Percentiles rank a stretch among this genome's conserved stretches.
Evolutionary conservation across 192 early-diverging fungal genomes (phyloP).

Genomic region (Lobosporangium transversale): DNA sequence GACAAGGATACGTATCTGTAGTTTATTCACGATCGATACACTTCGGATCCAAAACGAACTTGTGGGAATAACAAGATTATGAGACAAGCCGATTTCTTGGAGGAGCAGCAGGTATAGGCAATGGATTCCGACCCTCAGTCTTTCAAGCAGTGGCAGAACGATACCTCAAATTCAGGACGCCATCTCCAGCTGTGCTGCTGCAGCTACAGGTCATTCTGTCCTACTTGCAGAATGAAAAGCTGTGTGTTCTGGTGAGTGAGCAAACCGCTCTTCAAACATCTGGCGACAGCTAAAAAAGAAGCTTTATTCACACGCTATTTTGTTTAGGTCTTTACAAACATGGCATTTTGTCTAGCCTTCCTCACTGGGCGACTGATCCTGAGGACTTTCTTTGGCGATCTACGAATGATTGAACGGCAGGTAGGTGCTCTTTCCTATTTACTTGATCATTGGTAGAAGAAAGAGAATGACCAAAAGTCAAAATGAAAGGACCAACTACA

Average conservation of each 20-base stretch:
- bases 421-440: conserved; percentile 14
- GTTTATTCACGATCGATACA: background rate
- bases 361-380: conserved; percentile 54
- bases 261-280: too few species aligned
- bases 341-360: conserved; percentile 58
- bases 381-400: conserved; percentile 57
- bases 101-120: conserved; percentile 35
- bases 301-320: background rate
- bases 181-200: conserved; percentile 35
- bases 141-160: conserved; percentile 52
- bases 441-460: background rate
- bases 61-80: conserved; percentile 4
- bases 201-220: conserved; percentile 46
- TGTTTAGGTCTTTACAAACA: conserved; percentile 55
- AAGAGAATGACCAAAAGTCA: background rate
- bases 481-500: background rate
- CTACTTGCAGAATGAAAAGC: conserved; percentile 60
- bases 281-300: too few species aligned
- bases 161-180: conserved; percentile 45
- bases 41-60: background rate
- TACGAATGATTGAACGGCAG: conserved; percentile 60
- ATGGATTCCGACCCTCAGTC: conserved; percentile 48
- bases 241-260: conserved; percentile 56
- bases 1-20: background rate
- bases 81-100: conserved; percentile 32